phyloP scores from a whole-genome alignment of 2,329 filamentous ascomycete genomes.

The Colletotrichum plurivorum region DNA sequence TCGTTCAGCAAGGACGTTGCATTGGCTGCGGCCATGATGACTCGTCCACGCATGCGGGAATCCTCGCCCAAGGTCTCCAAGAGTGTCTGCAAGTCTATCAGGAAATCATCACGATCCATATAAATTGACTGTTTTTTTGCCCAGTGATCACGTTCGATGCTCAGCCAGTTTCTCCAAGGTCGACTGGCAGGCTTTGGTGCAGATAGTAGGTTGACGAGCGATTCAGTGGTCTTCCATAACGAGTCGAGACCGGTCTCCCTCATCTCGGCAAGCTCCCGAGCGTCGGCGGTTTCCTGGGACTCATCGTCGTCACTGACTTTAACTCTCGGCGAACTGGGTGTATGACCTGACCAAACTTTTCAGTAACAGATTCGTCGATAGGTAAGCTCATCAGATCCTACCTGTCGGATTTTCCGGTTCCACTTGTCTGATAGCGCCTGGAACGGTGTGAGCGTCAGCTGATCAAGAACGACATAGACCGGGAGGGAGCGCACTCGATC shows the following conservation, averaged over 20 bases:
- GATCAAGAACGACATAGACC: neutral
- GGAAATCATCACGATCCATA: conserved; percentile 39
- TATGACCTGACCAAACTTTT: neutral
- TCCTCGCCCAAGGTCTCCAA: conserved; percentile 19
- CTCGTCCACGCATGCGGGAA: conserved; percentile 11
- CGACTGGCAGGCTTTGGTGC: conserved; percentile 22
- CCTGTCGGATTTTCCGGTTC: neutral
- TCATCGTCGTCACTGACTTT: conserved; percentile 17
- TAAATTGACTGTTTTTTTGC: conserved; percentile 46
- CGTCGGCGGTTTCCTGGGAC: conserved; percentile 14
- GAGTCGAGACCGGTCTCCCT: conserved; percentile 44
- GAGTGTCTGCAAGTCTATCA: conserved; percentile 47
- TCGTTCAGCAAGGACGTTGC: conserved; percentile 51
- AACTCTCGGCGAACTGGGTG: neutral
- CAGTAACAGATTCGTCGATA: neutral
- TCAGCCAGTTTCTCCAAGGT: conserved; percentile 17
- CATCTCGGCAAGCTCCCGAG: conserved; percentile 18
- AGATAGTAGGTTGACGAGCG: conserved; percentile 46
- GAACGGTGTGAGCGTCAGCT: neutral
- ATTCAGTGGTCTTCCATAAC: conserved; percentile 46
- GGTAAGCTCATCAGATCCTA: neutral
- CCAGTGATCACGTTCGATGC: conserved; percentile 43
- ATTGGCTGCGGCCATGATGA: conserved; percentile 51
- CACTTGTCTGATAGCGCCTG: conserved; percentile 5
- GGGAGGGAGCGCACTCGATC: conserved; percentile 23